Conservation (phyloP, 2,329 filamentous ascomycete species). For the Arthrobotrys megalospora region DNA sequence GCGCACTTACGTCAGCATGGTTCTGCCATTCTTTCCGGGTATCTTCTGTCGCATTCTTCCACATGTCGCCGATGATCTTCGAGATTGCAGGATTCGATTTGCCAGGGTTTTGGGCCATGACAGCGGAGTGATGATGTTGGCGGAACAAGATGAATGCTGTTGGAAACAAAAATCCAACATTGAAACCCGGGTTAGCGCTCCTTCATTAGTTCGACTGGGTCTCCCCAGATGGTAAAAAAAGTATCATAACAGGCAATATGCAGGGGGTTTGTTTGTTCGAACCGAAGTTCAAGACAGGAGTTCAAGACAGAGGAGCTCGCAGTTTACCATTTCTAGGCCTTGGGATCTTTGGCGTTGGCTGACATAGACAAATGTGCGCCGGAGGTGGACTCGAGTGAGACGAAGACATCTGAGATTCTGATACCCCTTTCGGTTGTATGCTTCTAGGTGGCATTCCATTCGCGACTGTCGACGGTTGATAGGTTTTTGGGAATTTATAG, state of each 20-base stretch:
- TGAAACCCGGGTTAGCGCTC: slow-evolving; percentile 47
- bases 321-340: slow-evolving; percentile 64
- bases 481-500: slow-evolving; percentile 47
- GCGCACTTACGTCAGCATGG: slow-evolving; percentile 79
- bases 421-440: slow-evolving; percentile 49
- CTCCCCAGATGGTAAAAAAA: slow-evolving; percentile 37
- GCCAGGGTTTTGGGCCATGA: slow-evolving; percentile 86
- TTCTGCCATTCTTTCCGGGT: slow-evolving; percentile 89
- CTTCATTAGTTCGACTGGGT: slow-evolving; percentile 49
- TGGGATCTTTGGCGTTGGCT: slow-evolving; percentile 64
- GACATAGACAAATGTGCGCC: slow-evolving; percentile 64
- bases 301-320: slow-evolving; percentile 48
- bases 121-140: slow-evolving; percentile 87
- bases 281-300: slow-evolving; percentile 31
- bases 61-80: slow-evolving; percentile 95
- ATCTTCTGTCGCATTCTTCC: slow-evolving; percentile 81
- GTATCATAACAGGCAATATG: slow-evolving; percentile 38
- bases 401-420: slow-evolving; percentile 50
- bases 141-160: slow-evolving; percentile 97
- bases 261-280: slow-evolving; percentile 25
- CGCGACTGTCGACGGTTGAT: slow-evolving; percentile 39
- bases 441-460: slow-evolving; percentile 60
- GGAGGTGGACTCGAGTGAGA: slow-evolving; percentile 60
- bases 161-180: slow-evolving; percentile 64
- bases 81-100: slow-evolving; percentile 96